These are phyloP conservation scores for Candida cerambycidarum DNA, from an alignment of 805 yeast genomes.

Conservation along the genomic window DNA sequence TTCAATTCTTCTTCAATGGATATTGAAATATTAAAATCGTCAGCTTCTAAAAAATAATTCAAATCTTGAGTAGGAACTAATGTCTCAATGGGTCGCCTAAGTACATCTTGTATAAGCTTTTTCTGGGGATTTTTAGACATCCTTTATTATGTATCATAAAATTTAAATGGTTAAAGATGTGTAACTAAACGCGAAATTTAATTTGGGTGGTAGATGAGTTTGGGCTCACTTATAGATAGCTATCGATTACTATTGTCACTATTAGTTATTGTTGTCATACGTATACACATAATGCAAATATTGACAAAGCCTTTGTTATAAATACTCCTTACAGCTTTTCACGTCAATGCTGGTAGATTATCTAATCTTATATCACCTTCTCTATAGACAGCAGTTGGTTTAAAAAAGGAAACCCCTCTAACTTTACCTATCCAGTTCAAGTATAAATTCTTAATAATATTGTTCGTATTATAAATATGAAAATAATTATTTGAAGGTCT, in stretches of 20 bases:
- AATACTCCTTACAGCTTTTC: not conserved
- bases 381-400: slow-evolving; percentile 18
- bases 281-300: too few species aligned
- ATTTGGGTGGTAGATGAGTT: too few species aligned
- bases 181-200: too few species aligned
- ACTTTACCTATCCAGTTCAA: slow-evolving; percentile 39
- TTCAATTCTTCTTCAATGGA: slow-evolving; percentile 4
- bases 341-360: slow-evolving; percentile 22
- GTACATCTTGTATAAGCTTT: slow-evolving; percentile 4
- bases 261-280: too few species aligned
- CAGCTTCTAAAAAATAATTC: slow-evolving; percentile 3
- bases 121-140: slow-evolving; percentile 4
- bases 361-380: slow-evolving; percentile 28
- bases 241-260: too few species aligned
- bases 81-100: slow-evolving; percentile 10
- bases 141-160: too few species aligned
- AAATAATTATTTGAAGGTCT: slow-evolving; percentile 29
- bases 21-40: not conserved
- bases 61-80: slow-evolving; percentile 12
- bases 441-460: slow-evolving; percentile 27
- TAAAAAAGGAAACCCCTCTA: slow-evolving; percentile 22
- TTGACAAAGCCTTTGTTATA: not conserved
- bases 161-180: too few species aligned
- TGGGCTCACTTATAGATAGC: too few species aligned
- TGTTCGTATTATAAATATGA: slow-evolving; percentile 30